phyloP scores from a whole-genome alignment of 2,329 filamentous ascomycete genomes.

The Ophiostoma ips region DNA sequence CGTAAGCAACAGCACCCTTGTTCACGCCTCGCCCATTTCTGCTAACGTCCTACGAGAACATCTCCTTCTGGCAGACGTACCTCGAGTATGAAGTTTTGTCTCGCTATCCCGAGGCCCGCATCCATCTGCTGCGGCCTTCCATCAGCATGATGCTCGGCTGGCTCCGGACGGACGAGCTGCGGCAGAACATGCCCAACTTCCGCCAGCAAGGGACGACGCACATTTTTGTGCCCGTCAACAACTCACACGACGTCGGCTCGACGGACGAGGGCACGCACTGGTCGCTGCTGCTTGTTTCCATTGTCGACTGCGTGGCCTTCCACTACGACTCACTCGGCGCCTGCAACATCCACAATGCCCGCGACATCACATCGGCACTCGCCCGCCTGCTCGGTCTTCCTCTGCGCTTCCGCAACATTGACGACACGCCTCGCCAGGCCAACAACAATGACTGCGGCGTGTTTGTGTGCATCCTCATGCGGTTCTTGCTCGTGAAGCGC shows the following conservation, averaged over 20 bases:
- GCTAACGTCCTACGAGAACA: slow-evolving; percentile 50
- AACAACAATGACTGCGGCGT: slow-evolving; percentile 92
- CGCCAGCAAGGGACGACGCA: slow-evolving; percentile 54
- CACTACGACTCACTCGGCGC: slow-evolving; percentile 85
- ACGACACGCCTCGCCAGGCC: slow-evolving; percentile 79
- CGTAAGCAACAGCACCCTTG: slow-evolving; percentile 39
- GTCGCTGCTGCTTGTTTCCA: slow-evolving; percentile 80
- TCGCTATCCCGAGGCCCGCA: slow-evolving; percentile 68
- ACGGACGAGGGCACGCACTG: slow-evolving; percentile 92
- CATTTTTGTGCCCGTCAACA: slow-evolving; percentile 91
- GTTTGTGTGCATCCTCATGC: slow-evolving; percentile 91
- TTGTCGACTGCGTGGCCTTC: slow-evolving; percentile 82
- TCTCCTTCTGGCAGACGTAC: slow-evolving; percentile 97
- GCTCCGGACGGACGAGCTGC: slow-evolving; percentile 14
- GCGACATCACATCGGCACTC: slow-evolving; percentile 54
- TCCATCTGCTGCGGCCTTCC: slow-evolving; percentile 78
- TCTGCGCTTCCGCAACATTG: slow-evolving; percentile 65
- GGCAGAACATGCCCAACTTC: slow-evolving; percentile 55
- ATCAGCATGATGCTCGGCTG: slow-evolving; percentile 71
- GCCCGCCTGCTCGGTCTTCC: slow-evolving; percentile 50
- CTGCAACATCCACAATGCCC: slow-evolving; percentile 62
- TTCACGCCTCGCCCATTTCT: background rate
- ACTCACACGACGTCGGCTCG: slow-evolving; percentile 58
- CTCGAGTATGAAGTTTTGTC: slow-evolving; percentile 79
- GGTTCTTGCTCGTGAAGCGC: slow-evolving; percentile 75